phyloP scores from a whole-genome alignment of 129 eudicot genomes.

The Artemisia tridentata region DNA sequence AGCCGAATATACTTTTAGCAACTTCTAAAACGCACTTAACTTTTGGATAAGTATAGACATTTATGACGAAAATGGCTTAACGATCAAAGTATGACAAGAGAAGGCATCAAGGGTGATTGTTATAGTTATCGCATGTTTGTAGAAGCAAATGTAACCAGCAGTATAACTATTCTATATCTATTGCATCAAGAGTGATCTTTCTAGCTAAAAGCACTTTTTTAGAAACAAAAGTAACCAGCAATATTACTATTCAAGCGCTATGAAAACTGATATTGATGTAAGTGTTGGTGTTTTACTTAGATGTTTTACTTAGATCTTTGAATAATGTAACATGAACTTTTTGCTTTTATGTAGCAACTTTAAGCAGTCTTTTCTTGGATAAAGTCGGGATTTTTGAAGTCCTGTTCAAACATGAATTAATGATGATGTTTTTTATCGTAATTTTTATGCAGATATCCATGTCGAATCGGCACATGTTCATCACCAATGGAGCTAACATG shows the following conservation, averaged over 20 bases:
- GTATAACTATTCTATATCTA: too few relatives aligned
- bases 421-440: neutral
- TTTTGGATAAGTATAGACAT: too few relatives aligned
- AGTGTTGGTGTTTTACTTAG: neutral
- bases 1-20: too few relatives aligned
- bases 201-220: constrained; percentile 3
- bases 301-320: constrained; percentile 11
- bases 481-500: constrained; percentile 57
- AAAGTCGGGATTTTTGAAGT: neutral
- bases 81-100: too few relatives aligned
- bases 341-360: neutral
- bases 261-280: too few relatives aligned
- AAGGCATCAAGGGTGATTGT: too few relatives aligned
- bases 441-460: constrained; percentile 53
- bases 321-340: neutral
- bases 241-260: neutral
- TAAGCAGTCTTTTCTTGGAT: neutral
- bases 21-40: too few relatives aligned
- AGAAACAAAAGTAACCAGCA: neutral
- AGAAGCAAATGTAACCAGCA: too few relatives aligned
- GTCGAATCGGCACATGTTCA: constrained; percentile 55
- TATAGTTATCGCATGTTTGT: neutral
- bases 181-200: constrained; percentile 1
- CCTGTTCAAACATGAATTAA: neutral
- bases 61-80: too few relatives aligned